A percentile compares a stretch with the other conserved stretches of the same genome.
Conservation (phyloP, 306 rosid species). For the Corylus americana region DNA sequence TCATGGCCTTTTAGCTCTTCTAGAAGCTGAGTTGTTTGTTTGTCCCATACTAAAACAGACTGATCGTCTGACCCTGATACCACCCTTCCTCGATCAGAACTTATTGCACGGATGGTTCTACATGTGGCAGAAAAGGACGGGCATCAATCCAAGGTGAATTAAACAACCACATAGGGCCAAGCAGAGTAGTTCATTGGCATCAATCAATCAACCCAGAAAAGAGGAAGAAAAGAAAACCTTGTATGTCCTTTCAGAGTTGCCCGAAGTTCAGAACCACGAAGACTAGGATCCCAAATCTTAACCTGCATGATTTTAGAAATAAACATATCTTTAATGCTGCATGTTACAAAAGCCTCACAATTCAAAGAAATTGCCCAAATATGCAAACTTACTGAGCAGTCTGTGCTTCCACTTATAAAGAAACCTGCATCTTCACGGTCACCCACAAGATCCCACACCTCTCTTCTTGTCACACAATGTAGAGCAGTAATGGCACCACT, state of each 20-base stretch:
- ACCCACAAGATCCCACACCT: slow-evolving; percentile 99
- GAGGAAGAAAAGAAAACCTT: slow-evolving; percentile 47
- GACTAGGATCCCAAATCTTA: slow-evolving; percentile 98
- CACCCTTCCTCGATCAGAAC: slow-evolving; percentile 89
- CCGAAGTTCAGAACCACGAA: slow-evolving; percentile 94
- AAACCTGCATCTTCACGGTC: slow-evolving; percentile 99
- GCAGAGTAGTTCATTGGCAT: not conserved
- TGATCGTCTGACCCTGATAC: slow-evolving; percentile 98
- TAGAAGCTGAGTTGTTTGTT: slow-evolving; percentile 93
- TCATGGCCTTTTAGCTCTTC: slow-evolving; percentile 99
- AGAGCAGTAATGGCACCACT: slow-evolving; percentile 91
- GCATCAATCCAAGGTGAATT: slow-evolving; percentile 1
- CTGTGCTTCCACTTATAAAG: slow-evolving; percentile 96
- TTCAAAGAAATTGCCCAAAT: slow-evolving; percentile 18
- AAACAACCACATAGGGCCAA: slow-evolving; percentile 6
- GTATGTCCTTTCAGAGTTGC: slow-evolving; percentile 94
- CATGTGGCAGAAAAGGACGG: slow-evolving; percentile 33
- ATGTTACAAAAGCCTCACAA: slow-evolving; percentile 14
- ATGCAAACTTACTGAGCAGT: slow-evolving; percentile 69
- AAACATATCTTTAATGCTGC: slow-evolving; percentile 17
- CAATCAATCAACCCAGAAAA: slow-evolving; percentile 8
- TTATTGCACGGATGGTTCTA: slow-evolving; percentile 92
- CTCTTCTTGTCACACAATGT: slow-evolving; percentile 97
- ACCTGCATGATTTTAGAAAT: slow-evolving; percentile 57
- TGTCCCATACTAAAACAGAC: slow-evolving; percentile 92